phyloP scores from a whole-genome alignment of 495 filamentous ascomycete species.

The Aspergillus baeticus region DNA sequence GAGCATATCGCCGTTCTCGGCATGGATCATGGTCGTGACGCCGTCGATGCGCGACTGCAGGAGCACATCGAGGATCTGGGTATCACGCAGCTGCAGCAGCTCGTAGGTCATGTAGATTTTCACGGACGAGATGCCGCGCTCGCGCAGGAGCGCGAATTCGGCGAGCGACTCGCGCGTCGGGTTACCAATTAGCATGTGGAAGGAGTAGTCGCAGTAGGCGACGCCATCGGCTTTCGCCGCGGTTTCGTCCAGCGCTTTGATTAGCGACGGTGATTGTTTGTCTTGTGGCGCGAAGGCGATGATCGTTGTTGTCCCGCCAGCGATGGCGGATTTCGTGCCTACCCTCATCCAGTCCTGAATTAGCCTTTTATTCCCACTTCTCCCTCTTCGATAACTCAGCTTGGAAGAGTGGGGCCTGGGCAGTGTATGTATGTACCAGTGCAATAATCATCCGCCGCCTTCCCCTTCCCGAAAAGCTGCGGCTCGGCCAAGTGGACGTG shows the following conservation, averaged over 20 bases:
- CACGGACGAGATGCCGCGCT: constrained; percentile 49
- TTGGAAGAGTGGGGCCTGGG: too few species aligned
- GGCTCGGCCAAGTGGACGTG: constrained; percentile 41
- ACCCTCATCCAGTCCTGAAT: not conserved
- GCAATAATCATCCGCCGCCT: constrained; percentile 10
- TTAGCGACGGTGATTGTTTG: constrained; percentile 2
- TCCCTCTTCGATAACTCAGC: too few species aligned
- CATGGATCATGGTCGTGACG: constrained; percentile 61
- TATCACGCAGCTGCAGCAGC: constrained; percentile 51
- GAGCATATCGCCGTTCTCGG: constrained; percentile 58
- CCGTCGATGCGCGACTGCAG: constrained; percentile 41
- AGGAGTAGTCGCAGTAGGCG: constrained; percentile 60
- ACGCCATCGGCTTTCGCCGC: constrained; percentile 30
- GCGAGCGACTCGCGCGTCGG: constrained; percentile 41
- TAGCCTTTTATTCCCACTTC: too few species aligned
- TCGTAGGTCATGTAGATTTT: constrained; percentile 69
- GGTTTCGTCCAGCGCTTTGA: not conserved
- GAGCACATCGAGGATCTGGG: constrained; percentile 56
- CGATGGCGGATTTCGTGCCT: constrained; percentile 48
- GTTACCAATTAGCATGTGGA: constrained; percentile 57
- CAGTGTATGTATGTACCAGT: constrained; percentile 2
- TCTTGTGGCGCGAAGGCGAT: constrained; percentile 47
- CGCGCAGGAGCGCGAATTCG: constrained; percentile 39
- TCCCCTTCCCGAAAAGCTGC: constrained; percentile 14
- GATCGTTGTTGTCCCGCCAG: constrained; percentile 58